Percentiles rank a stretch among this genome's conserved stretches.
Evolutionary conservation across 768 basidiomycete genomes (phyloP).

Genomic region (Amanita rimosa): DNA sequence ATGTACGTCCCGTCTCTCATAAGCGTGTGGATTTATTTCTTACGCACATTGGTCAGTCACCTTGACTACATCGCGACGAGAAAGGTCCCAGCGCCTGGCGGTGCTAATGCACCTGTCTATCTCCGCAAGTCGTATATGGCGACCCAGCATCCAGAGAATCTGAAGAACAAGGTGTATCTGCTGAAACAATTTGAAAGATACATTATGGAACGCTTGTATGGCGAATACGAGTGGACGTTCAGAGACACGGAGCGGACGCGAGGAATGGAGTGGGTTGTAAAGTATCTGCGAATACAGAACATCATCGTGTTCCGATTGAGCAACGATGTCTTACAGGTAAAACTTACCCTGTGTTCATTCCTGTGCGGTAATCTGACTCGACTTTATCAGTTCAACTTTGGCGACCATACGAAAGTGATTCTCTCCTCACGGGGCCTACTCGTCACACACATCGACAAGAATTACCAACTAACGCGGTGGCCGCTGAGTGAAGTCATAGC

Average conservation of each 20-base stretch:
- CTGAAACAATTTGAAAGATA: conserved; percentile 91
- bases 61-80: conserved; percentile 81
- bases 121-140: conserved; percentile 64
- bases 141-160: conserved; percentile 62
- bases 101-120: conserved; percentile 41
- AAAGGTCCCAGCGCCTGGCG: conserved; percentile 12
- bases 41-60: conserved; percentile 39
- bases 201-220: conserved; percentile 84
- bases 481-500: conserved; percentile 63
- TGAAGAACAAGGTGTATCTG: conserved; percentile 86
- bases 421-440: conserved; percentile 70
- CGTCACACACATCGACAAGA: conserved; percentile 88
- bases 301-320: conserved; percentile 95
- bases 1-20: conserved; percentile 42
- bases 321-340: conserved; percentile 89
- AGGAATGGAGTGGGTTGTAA: conserved; percentile 94
- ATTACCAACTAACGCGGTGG: conserved; percentile 67
- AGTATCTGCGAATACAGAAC: conserved; percentile 93
- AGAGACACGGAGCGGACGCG: conserved; percentile 52
- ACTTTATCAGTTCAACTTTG: conserved; percentile 83
- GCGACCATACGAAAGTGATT: conserved; percentile 93
- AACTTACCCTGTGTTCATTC: conserved; percentile 10
- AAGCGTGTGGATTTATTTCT: conserved; percentile 5
- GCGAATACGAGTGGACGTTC: conserved; percentile 77
- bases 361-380: neutral